A percentile compares a stretch with the other conserved stretches of the same genome.
These are phyloP conservation scores for Fusarium neocosmosporiellum DNA, from an alignment of 2,329 filamentous ascomycete species.

Conservation along the genomic window DNA sequence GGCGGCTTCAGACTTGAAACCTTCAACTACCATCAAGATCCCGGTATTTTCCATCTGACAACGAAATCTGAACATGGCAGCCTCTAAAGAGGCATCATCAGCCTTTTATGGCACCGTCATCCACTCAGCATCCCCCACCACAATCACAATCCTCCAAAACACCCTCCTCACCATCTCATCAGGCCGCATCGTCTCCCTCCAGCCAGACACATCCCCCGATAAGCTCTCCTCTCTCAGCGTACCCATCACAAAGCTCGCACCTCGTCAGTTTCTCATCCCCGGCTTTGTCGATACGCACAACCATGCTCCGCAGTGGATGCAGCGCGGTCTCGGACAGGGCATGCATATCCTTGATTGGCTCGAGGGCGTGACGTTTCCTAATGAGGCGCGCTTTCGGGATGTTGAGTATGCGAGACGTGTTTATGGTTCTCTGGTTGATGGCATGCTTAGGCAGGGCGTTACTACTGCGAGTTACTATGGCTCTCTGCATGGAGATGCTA, in stretches of 20 bases:
- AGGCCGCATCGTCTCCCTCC: constrained; percentile 42
- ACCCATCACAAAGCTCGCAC: constrained; percentile 42
- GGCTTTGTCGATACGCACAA: constrained; percentile 77
- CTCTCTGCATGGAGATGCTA: constrained; percentile 66
- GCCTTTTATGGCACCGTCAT: constrained; percentile 56
- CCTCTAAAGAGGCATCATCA: background rate
- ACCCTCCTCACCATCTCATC: constrained; percentile 47
- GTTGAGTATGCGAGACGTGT: constrained; percentile 61
- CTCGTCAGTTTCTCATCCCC: constrained; percentile 65
- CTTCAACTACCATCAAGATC: background rate
- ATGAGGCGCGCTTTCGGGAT: constrained; percentile 71
- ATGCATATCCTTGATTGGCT: constrained; percentile 72
- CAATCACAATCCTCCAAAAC: constrained; percentile 53
- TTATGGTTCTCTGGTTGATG: constrained; percentile 65
- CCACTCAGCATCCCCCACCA: constrained; percentile 50
- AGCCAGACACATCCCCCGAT: constrained; percentile 17
- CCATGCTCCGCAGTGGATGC: constrained; percentile 69
- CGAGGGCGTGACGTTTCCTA: constrained; percentile 68
- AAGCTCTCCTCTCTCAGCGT: constrained; percentile 13
- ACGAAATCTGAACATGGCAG: background rate
- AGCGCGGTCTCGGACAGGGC: constrained; percentile 60
- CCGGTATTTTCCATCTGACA: background rate
- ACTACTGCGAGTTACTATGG: constrained; percentile 72
- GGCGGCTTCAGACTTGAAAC: background rate
- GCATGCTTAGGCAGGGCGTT: constrained; percentile 70